Evolutionary conservation across 2,329 filamentous ascomycete genomes (phyloP).

Genomic region (Claviceps fusiformis): DNA sequence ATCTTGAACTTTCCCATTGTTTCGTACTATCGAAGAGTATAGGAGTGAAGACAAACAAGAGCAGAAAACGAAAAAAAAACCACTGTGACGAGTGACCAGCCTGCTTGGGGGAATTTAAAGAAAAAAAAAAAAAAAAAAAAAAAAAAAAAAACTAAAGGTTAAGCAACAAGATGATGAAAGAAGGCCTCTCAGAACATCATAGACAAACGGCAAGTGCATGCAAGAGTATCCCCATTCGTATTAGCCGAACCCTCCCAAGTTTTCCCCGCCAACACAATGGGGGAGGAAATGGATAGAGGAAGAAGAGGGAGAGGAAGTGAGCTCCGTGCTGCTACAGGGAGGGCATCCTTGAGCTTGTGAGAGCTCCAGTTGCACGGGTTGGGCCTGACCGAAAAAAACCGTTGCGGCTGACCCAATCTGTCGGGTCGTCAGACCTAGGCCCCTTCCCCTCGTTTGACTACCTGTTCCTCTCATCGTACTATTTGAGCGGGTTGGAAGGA

Average conservation of each 20-base stretch:
- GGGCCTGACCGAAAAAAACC: constrained; percentile 4
- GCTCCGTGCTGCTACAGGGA: background rate
- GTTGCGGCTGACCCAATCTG: constrained; percentile 6
- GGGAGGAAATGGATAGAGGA: no score
- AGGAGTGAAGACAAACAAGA: background rate
- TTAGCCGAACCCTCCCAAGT: background rate
- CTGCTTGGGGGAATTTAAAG: background rate
- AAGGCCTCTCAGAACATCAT: background rate
- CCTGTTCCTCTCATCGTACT: background rate
- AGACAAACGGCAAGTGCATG: background rate
- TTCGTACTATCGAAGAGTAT: background rate
- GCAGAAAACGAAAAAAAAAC: background rate
- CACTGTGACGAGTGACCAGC: background rate
- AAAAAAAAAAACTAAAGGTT: no score
- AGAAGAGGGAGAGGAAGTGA: background rate
- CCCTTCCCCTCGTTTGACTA: background rate
- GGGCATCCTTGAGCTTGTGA: background rate
- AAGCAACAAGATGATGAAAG: background rate
- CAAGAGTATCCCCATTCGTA: background rate
- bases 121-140: background rate
- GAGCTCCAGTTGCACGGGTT: constrained; percentile 1
- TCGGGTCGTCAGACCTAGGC: constrained; percentile 4
- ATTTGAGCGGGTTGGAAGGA: background rate
- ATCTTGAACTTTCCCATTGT: constrained; percentile 22
- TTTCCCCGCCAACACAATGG: background rate